Percentiles rank a stretch among this genome's conserved stretches.
Conservation (phyloP, 2,329 filamentous ascomycete species). For the Monosporascus sp. region DNA sequence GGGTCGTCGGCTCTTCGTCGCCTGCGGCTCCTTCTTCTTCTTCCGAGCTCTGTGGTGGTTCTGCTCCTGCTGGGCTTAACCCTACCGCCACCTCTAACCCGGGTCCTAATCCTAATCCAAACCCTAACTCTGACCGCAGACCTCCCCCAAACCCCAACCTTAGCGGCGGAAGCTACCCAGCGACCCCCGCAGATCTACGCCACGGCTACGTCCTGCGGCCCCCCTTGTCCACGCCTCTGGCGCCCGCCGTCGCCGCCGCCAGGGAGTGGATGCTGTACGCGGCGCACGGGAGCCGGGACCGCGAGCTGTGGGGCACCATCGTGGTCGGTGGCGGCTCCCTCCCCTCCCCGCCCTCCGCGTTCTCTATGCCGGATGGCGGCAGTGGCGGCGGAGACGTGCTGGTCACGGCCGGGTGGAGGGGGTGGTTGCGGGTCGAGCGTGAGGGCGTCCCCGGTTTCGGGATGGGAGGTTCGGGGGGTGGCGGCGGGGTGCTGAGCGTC, state of each 20-base stretch:
- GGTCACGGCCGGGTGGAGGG: constrained; percentile 36
- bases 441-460: constrained; percentile 35
- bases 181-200: constrained; percentile 30
- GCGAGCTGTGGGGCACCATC: constrained; percentile 55
- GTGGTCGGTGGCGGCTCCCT: constrained; percentile 39
- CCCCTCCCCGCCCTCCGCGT: constrained; percentile 27
- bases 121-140: not conserved
- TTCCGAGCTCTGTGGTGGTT: not conserved
- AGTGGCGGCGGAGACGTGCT: constrained; percentile 16
- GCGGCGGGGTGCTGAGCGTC: constrained; percentile 22
- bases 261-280: constrained; percentile 48
- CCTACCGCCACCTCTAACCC: constrained; percentile 15
- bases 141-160: not conserved
- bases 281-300: constrained; percentile 33
- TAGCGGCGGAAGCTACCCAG: constrained; percentile 10
- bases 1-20: constrained; percentile 25
- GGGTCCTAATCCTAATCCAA: not conserved
- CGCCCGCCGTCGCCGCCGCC: constrained; percentile 31
- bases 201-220: constrained; percentile 48
- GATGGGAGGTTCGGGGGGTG: constrained; percentile 12
- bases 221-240: constrained; percentile 18
- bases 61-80: too few relatives aligned
- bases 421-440: constrained; percentile 48
- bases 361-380: not conserved
- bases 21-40: constrained; percentile 6